Conservation (phyloP, 257 asterid genomes). For the Salvia rosmarinus region DNA sequence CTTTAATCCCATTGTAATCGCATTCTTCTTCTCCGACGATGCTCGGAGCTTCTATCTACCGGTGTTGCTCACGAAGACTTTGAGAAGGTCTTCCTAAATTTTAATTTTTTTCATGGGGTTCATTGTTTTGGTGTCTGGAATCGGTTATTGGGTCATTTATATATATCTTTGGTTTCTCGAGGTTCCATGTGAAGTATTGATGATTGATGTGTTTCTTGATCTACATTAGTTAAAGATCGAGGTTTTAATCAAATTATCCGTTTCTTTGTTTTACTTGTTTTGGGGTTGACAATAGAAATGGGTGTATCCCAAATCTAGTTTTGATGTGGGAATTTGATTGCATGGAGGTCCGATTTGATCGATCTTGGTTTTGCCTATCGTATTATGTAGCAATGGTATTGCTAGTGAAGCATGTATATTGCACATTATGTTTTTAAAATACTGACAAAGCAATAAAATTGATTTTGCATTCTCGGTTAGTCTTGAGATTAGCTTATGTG, state of each 20-base stretch:
- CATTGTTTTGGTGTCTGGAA: background rate
- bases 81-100: slow-evolving; percentile 44
- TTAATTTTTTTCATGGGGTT: background rate
- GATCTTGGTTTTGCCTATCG: background rate
- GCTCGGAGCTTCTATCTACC: slow-evolving; percentile 69
- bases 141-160: background rate
- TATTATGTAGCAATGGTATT: background rate
- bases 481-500: slow-evolving; percentile 1
- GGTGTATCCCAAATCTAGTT: slow-evolving; percentile 6
- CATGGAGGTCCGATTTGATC: background rate
- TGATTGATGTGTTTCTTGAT: slow-evolving; percentile 30
- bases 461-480: background rate
- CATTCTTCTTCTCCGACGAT: slow-evolving; percentile 47
- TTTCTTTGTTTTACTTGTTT: background rate
- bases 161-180: background rate
- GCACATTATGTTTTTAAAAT: background rate
- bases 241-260: background rate
- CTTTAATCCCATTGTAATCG: slow-evolving; percentile 34
- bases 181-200: background rate
- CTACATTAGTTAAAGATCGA: slow-evolving; percentile 32
- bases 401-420: background rate
- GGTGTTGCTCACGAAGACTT: slow-evolving; percentile 84
- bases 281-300: background rate
- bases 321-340: slow-evolving; percentile 12
- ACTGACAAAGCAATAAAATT: background rate